phyloP scores from a whole-genome alignment of 208 protist genomes.

The Trypanosoma mega region DNA sequence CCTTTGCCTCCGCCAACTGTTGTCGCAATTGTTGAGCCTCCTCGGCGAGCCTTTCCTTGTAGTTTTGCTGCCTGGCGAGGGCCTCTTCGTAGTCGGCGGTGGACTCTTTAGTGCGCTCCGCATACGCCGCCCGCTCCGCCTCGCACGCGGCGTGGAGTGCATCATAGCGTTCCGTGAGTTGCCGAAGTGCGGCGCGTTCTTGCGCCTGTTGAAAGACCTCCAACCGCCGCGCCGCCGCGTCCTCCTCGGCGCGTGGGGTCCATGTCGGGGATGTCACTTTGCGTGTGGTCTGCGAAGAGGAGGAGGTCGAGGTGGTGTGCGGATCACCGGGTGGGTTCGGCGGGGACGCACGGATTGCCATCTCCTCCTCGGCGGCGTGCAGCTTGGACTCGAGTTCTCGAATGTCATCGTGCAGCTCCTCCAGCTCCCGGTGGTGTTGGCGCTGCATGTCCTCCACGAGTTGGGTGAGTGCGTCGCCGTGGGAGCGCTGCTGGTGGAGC shows the following conservation, averaged over 20 bases:
- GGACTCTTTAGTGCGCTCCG: conserved; percentile 1
- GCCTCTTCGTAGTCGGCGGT: conserved; percentile 21
- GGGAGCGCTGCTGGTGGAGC: conserved; percentile 12
- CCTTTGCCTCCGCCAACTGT: neutral
- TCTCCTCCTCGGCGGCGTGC: no score
- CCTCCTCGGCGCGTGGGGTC: conserved; percentile 16
- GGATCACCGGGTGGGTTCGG: no score
- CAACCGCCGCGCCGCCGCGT: conserved; percentile 5
- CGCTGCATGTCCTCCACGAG: conserved; percentile 14
- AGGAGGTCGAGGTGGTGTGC: no score
- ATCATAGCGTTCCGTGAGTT: conserved; percentile 26
- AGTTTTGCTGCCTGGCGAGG: conserved; percentile 14
- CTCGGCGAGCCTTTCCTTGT: conserved; percentile 16
- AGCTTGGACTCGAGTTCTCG: conserved; percentile 43
- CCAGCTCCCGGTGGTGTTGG: conserved; percentile 21
- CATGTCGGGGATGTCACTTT: no score
- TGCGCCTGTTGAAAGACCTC: conserved; percentile 24
- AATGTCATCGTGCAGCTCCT: conserved; percentile 41
- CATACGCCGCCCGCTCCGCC: conserved; percentile 3
- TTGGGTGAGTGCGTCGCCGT: conserved; percentile 11
- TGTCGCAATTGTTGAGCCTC: conserved; percentile 7
- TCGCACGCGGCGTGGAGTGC: conserved; percentile 19
- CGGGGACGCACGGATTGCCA: no score
- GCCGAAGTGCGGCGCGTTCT: conserved; percentile 21
- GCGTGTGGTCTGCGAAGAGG: no score